Evolutionary conservation across 495 filamentous ascomycete genomes (phyloP).

Genomic region (Aspergillus hancockii): DNA sequence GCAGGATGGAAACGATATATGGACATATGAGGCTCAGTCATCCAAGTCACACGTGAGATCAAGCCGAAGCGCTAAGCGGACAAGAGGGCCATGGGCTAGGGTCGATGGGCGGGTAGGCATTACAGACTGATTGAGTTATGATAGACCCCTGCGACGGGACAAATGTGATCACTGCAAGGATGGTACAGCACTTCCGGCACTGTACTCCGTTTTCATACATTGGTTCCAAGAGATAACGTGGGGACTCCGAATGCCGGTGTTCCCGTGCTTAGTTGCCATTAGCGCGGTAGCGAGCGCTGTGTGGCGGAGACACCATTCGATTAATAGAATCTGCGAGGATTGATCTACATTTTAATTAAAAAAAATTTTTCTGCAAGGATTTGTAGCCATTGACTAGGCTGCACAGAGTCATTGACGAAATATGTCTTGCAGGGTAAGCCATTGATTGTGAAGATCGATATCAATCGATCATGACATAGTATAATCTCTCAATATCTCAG

Average conservation of each 20-base stretch:
- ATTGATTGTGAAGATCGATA: background rate
- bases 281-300: conserved; percentile 14
- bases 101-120: conserved; percentile 41
- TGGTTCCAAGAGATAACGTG: conserved; percentile 9
- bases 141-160: background rate
- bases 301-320: background rate
- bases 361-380: conserved; percentile 7
- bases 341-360: conserved; percentile 3
- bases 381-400: background rate
- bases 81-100: conserved; percentile 40
- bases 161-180: background rate
- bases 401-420: background rate
- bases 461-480: background rate
- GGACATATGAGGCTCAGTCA: conserved; percentile 36
- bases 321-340: conserved; percentile 7
- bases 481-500: background rate
- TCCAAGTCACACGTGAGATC: conserved; percentile 22
- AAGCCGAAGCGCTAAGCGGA: conserved; percentile 26
- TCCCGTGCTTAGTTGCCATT: conserved; percentile 12
- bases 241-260: conserved; percentile 19
- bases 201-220: background rate
- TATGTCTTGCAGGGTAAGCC: background rate
- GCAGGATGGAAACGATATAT: conserved; percentile 33
- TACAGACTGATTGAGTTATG: conserved; percentile 17
- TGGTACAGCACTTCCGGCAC: background rate